phyloP scores from a whole-genome alignment of 192 early-diverging fungal species.

The Coemansia sp. region DNA sequence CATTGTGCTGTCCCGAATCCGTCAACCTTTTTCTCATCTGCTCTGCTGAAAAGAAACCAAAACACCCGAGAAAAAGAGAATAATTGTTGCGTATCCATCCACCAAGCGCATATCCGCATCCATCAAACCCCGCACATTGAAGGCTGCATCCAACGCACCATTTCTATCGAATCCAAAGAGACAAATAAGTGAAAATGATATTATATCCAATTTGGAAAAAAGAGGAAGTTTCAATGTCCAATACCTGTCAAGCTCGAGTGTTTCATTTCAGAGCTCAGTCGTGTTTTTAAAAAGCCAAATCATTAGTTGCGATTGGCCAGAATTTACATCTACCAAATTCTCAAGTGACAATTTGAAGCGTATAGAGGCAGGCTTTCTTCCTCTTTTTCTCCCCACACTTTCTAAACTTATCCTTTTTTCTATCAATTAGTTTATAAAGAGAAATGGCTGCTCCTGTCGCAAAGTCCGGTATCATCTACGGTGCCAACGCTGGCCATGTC shows the following conservation, averaged over 20 bases:
- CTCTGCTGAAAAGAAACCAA: not conserved
- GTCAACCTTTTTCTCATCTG: not conserved
- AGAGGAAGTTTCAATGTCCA: slow-evolving; percentile 1
- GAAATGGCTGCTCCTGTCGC: slow-evolving; percentile 62
- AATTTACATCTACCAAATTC: not conserved
- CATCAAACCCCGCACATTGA: slow-evolving; percentile 9
- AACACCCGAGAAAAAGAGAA: not conserved
- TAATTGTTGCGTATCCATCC: slow-evolving; percentile 6
- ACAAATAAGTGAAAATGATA: not conserved
- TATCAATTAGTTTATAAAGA: not conserved
- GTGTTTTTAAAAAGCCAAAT: not conserved
- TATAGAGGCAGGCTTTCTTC: not conserved
- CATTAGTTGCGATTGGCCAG: not conserved
- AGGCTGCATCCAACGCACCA: slow-evolving; percentile 47
- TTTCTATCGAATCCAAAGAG: slow-evolving; percentile 48
- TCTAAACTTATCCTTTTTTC: not conserved
- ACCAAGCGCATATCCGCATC: slow-evolving; percentile 15
- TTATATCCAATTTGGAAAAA: slow-evolving; percentile 1
- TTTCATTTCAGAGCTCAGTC: not conserved
- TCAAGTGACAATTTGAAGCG: not conserved
- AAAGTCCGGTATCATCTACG: slow-evolving; percentile 85
- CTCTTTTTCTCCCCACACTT: slow-evolving; percentile 25
- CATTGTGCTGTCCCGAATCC: not conserved
- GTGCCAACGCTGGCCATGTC: slow-evolving; percentile 93
- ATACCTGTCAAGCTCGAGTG: not conserved